Percentiles rank a stretch among this genome's conserved stretches.
Evolutionary conservation across 352 stramenopile species (phyloP).

Genomic region (Pythium insidiosum): DNA sequence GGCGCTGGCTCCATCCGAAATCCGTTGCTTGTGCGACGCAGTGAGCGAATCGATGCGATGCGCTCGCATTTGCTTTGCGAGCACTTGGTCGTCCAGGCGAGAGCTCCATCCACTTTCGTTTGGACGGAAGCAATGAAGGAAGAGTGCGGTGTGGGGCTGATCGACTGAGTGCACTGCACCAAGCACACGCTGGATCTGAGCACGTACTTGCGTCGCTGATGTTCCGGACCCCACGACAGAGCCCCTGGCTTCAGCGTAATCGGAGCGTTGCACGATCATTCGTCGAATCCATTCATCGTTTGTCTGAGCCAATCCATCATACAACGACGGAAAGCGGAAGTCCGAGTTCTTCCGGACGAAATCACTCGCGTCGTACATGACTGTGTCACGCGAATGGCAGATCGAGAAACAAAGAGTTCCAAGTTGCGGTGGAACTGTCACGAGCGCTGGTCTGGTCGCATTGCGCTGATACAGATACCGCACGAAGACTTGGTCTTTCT

Average conservation of each 20-base stretch:
- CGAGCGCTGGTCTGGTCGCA: conserved; percentile 10
- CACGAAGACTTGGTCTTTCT: conserved; percentile 61
- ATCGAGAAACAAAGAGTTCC: conserved; percentile 32
- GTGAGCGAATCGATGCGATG: conserved; percentile 8
- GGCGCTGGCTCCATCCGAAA: no score
- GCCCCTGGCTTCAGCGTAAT: no score
- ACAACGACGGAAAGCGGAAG: conserved; percentile 28
- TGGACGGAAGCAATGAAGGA: conserved; percentile 16
- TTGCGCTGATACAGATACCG: conserved; percentile 59
- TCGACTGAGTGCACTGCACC: background rate
- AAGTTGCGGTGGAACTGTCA: conserved; percentile 11
- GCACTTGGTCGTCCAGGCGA: background rate
- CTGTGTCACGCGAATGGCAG: conserved; percentile 31
- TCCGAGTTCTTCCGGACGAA: conserved; percentile 74
- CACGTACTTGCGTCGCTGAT: conserved; percentile 12
- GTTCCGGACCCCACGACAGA: no score
- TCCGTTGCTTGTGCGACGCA: no score
- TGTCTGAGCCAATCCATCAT: conserved; percentile 17
- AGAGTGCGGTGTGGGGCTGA: conserved; percentile 1
- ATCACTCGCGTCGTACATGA: conserved; percentile 49
- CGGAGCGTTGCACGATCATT: no score
- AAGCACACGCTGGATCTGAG: conserved; percentile 10
- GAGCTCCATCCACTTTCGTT: conserved; percentile 1
- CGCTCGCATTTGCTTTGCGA: conserved; percentile 11
- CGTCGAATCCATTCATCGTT: conserved; percentile 14